Conservation (phyloP, 257 asterid species). For the Rhazya stricta region DNA sequence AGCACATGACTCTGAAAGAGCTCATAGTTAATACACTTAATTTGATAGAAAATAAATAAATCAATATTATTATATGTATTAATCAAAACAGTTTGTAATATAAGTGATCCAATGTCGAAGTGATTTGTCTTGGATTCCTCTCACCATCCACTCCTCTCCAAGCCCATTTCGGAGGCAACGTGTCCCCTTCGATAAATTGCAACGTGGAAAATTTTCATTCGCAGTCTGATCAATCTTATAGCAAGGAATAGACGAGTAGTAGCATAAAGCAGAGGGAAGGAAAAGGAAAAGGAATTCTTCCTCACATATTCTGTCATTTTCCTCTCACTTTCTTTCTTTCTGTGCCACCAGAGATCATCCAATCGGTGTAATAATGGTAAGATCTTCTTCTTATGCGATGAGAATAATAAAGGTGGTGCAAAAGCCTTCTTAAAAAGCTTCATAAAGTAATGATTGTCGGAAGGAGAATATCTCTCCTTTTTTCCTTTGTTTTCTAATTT, state of each 20-base stretch:
- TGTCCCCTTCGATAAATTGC: neutral
- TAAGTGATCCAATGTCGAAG: no score
- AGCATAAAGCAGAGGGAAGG: neutral
- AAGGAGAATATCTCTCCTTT: slow-evolving; percentile 13
- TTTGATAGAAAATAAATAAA: no score
- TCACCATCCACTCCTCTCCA: neutral
- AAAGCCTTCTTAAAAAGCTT: slow-evolving; percentile 17
- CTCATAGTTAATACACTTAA: no score
- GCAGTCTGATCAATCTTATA: slow-evolving; percentile 15
- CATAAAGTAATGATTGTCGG: slow-evolving; percentile 22
- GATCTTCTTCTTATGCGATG: slow-evolving; percentile 10
- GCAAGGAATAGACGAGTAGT: neutral
- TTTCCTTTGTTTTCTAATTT: neutral
- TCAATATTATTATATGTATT: no score
- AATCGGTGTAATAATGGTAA: slow-evolving; percentile 22
- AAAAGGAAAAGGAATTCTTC: neutral
- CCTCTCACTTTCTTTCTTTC: slow-evolving; percentile 9
- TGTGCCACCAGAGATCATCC: slow-evolving; percentile 15
- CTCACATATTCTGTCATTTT: slow-evolving; percentile 10
- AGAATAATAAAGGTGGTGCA: slow-evolving; percentile 13
- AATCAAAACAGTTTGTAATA: no score
- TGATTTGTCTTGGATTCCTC: neutral
- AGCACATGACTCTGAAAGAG: no score
- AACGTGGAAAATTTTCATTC: slow-evolving; percentile 14
- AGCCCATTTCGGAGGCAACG: slow-evolving; percentile 1